phyloP scores from a whole-genome alignment of 208 protist species.

The Leptomonas seymouri region DNA sequence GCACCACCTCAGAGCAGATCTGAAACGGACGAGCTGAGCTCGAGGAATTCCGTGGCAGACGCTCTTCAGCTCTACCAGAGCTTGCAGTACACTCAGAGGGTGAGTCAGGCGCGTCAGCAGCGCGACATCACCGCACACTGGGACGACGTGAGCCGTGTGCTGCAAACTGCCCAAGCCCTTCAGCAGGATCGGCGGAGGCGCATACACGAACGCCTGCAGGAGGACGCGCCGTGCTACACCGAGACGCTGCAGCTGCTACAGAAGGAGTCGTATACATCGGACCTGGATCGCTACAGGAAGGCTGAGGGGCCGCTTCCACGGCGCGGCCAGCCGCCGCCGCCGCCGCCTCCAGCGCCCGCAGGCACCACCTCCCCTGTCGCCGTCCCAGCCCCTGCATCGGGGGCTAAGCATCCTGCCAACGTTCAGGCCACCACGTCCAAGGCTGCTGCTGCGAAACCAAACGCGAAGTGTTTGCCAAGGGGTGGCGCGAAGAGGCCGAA shows the following conservation, averaged over 20 bases:
- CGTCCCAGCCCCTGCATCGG: too few relatives aligned
- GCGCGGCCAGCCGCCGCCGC: not conserved
- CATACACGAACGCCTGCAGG: constrained; percentile 34
- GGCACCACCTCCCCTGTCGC: too few relatives aligned
- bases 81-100: constrained; percentile 52
- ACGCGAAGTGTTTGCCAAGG: not conserved
- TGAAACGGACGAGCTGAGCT: too few relatives aligned
- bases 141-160: constrained; percentile 66
- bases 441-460: not conserved
- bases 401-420: too few relatives aligned
- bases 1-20: too few relatives aligned
- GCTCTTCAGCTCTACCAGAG: constrained; percentile 46
- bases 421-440: not conserved
- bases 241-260: constrained; percentile 55
- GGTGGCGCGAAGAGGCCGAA: not conserved
- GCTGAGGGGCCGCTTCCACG: not conserved
- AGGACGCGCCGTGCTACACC: constrained; percentile 45
- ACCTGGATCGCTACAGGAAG: constrained; percentile 50
- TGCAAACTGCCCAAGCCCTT: constrained; percentile 60
- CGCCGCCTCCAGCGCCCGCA: not conserved
- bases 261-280: constrained; percentile 39
- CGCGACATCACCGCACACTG: constrained; percentile 57
- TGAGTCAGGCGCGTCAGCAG: constrained; percentile 41
- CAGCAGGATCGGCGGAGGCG: constrained; percentile 52
- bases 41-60: not conserved